Conservation (phyloP, 345 rosid genomes). For the Gynandropsis gynandra region DNA sequence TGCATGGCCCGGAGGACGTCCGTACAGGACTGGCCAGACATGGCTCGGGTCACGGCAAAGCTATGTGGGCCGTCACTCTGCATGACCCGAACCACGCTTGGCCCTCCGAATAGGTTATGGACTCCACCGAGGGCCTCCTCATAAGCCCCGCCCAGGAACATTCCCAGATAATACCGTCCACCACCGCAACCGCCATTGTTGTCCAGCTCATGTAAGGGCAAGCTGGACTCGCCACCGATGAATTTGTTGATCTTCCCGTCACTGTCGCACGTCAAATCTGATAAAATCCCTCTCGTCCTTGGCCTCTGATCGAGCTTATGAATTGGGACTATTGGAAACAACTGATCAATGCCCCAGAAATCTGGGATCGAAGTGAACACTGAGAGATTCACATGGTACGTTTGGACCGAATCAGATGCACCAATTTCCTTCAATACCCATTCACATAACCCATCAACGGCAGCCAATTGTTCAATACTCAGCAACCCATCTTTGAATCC, state of each 20-base stretch:
- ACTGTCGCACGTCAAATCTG: slow-evolving; percentile 89
- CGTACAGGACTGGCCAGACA: slow-evolving; percentile 72
- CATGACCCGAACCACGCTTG: slow-evolving; percentile 72
- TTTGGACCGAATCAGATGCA: slow-evolving; percentile 43
- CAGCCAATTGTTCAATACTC: slow-evolving; percentile 73
- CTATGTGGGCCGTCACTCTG: slow-evolving; percentile 93
- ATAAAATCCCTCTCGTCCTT: slow-evolving; percentile 55
- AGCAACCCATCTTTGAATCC: slow-evolving; percentile 72
- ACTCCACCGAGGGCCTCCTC: slow-evolving; percentile 98
- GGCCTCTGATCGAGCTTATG: slow-evolving; percentile 78
- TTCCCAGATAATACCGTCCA: slow-evolving; percentile 66
- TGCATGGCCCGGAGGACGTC: slow-evolving; percentile 93
- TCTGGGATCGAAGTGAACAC: slow-evolving; percentile 96
- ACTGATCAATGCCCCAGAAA: slow-evolving; percentile 90
- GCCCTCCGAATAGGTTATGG: slow-evolving; percentile 93
- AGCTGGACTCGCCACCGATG: slow-evolving; percentile 76
- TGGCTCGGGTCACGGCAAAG: slow-evolving; percentile 80
- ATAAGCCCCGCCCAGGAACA: slow-evolving; percentile 98
- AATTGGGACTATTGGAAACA: slow-evolving; percentile 86
- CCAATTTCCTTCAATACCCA: slow-evolving; percentile 50
- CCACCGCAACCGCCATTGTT: slow-evolving; percentile 34
- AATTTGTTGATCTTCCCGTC: slow-evolving; percentile 88
- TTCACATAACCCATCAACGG: slow-evolving; percentile 81
- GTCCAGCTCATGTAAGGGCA: slow-evolving; percentile 87
- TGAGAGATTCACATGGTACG: slow-evolving; percentile 77